Evolutionary conservation across 306 rosid genomes (phyloP), one percentile per base, ranked within the genome.

Genomic region (Boehmeria nivea): DNA sequence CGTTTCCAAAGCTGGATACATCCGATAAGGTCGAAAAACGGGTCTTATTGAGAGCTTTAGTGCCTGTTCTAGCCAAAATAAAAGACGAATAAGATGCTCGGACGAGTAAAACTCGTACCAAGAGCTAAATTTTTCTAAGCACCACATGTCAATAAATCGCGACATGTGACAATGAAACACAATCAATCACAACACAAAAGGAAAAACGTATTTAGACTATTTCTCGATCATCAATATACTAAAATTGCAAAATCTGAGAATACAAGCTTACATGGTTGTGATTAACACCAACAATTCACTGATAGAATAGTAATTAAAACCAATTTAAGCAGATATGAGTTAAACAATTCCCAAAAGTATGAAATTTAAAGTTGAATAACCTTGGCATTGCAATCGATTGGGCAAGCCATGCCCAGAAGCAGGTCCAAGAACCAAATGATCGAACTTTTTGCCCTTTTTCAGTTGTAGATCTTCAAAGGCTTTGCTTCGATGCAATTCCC

Each of bases 371-470:
- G 72, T 6, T 4, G 8, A 13, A 23, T 15, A 59, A 85, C 93
- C 89, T 75, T 79, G 76, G 82, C 95, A 87, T 57, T 91, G 95
- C 70, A 91, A 75, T 18, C 96, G 96, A 64, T 75, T 82, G 38
- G 87, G 37, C 60, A 77, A 57, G 83, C 99, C 96, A 76, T 82
- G 89, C 24, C 99, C 99, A 58, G 95, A 83, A 69, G 93, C 87
- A 59, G 89, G 91, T 39, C 99, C 99, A 50, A 91, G 80, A 71
- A 84, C 73, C 50, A 87, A 72, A 76, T 84, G 93, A 72, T 86
- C 87, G 45, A 67, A 74, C 79, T 86, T 89, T 51, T 60, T 82
- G 75, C 58, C 69, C 18, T 64, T 59, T 67, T 82, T 77, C 50
- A 65, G 69, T 51, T 33, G 82, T 28, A 68, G 63, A 63, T 70